A percentile compares a stretch with the other conserved stretches of the same genome.
These are phyloP conservation scores for Thelonectria rubi DNA, from an alignment of 2,329 filamentous ascomycete genomes.

Conservation along the genomic window DNA sequence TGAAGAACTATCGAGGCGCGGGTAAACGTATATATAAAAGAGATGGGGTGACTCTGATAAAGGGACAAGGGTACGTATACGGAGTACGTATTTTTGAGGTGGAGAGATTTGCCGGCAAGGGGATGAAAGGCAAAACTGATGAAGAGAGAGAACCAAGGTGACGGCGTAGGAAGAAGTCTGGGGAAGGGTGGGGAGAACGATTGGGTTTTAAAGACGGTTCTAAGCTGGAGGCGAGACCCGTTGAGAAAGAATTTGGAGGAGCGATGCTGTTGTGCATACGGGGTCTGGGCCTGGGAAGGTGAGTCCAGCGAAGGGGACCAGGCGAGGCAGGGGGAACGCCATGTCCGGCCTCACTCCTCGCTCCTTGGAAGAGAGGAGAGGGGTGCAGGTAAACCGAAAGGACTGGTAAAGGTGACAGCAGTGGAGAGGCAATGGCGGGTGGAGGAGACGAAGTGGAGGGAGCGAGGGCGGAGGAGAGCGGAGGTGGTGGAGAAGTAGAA, in stretches of 20 bases:
- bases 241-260: constrained; percentile 21
- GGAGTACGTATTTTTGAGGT: constrained; percentile 11
- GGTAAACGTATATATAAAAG: constrained; percentile 9
- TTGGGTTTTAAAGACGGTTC: constrained; percentile 37
- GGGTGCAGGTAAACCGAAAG: constrained; percentile 21
- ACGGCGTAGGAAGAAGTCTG: constrained; percentile 27
- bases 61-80: constrained; percentile 17
- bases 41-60: constrained; percentile 22
- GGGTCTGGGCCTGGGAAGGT: constrained; percentile 20
- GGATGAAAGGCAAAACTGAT: neutral
- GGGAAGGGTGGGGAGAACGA: constrained; percentile 33
- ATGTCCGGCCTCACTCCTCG: constrained; percentile 14
- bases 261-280: constrained; percentile 21
- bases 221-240: constrained; percentile 21
- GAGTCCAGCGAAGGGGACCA: constrained; percentile 26
- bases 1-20: constrained; percentile 6
- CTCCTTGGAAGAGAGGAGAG: constrained; percentile 4
- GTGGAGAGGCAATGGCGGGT: constrained; percentile 23
- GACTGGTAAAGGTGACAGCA: constrained; percentile 6
- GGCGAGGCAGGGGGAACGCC: constrained; percentile 22
- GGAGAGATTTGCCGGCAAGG: constrained; percentile 8
- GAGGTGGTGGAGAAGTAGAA: constrained; percentile 30
- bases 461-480: constrained; percentile 28
- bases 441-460: constrained; percentile 32
- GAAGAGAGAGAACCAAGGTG: constrained; percentile 17